Evolutionary conservation across 495 filamentous ascomycete species (phyloP).

Genomic region (Hypoxylon fuscum): DNA sequence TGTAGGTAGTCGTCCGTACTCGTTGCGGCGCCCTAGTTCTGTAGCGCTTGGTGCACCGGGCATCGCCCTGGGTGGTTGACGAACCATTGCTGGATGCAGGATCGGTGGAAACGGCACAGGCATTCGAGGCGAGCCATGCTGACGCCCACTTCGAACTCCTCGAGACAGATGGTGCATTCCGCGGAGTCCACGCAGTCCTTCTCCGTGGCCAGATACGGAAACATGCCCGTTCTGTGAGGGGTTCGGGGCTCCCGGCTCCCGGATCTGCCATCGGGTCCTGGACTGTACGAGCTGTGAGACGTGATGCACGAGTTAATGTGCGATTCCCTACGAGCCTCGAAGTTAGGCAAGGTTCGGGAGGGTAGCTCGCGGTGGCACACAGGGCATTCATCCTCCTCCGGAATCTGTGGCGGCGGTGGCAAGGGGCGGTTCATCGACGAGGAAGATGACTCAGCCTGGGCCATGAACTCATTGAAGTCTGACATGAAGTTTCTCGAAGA

Average conservation of each 20-base stretch:
- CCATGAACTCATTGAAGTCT: too few species aligned
- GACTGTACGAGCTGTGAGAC: constrained; percentile 53
- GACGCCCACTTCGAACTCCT: constrained; percentile 89
- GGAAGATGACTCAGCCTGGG: constrained; percentile 29
- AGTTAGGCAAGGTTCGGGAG: constrained; percentile 65
- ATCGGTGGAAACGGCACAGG: constrained; percentile 88
- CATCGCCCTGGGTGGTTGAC: constrained; percentile 60
- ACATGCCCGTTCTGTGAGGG: constrained; percentile 58
- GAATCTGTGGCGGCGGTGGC: constrained; percentile 52
- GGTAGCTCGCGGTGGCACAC: constrained; percentile 84
- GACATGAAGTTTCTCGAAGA: constrained; percentile 38
- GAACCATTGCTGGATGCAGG: constrained; percentile 69
- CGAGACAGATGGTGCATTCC: constrained; percentile 96
- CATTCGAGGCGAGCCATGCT: constrained; percentile 88
- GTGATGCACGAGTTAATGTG: constrained; percentile 84
- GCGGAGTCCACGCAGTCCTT: constrained; percentile 86
- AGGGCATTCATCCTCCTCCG: constrained; percentile 90
- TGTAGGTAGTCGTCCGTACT: too few species aligned
- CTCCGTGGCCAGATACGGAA: constrained; percentile 81
- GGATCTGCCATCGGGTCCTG: constrained; percentile 15
- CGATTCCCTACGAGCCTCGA: constrained; percentile 70
- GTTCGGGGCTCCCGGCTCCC: constrained; percentile 32
- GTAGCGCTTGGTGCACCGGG: constrained; percentile 58
- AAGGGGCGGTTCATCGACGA: constrained; percentile 41
- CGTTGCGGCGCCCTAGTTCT: neutral